Base-by-base conservation (phyloP, 2,329 filamentous ascomycete genomes). In the Fusarium sp. region DNA sequence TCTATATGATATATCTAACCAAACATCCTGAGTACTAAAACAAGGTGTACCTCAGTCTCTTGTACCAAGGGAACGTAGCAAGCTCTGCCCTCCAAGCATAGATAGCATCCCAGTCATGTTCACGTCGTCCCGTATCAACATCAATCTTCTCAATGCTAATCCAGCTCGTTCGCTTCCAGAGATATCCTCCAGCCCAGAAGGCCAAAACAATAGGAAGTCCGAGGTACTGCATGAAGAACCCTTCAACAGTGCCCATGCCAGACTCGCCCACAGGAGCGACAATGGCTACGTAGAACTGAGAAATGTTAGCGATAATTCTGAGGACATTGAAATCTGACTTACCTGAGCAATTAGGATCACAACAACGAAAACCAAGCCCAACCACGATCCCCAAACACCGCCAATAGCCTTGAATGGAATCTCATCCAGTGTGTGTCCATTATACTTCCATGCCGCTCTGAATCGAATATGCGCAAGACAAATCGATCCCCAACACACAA, bases 401-500 rank as follows among this genome's bases (percentile, higher is more conserved):
- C 86, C 83, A 48, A 84, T 79, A 11, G 89, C 87, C 49, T 81
- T 79, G 81, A 90, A 93, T 1, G 90, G 87, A 12, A 93, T 85
- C 75, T 91, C 88, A 23, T 91, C 87, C 9, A 90, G 76, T 3
- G 83, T 84, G 71, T 86, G 88, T 21, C 88, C 88, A 49, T 90
- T 84, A 29, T 80, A 75, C 31, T 77, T 79, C 89, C 89, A 91
- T 0, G 88, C 89, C 8, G 75, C 72, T 42, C 89, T 87, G 83
- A 91, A 91, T 21, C 89, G 88, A 70, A 91, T 89, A 71, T 91
- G 89, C 0, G 68, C 58, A 20, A 89, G 76, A 75, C 88, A 90
- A 68, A 92, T 89, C 43, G 85, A 88, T 26, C 84, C 88, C 89
- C 89, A 92, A 23, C 88, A 87, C 75, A 91, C 91, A 53, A 91